These are phyloP conservation scores for Amauroascus niger DNA, from an alignment of 2,329 filamentous ascomycete genomes.

Conservation along the genomic window DNA sequence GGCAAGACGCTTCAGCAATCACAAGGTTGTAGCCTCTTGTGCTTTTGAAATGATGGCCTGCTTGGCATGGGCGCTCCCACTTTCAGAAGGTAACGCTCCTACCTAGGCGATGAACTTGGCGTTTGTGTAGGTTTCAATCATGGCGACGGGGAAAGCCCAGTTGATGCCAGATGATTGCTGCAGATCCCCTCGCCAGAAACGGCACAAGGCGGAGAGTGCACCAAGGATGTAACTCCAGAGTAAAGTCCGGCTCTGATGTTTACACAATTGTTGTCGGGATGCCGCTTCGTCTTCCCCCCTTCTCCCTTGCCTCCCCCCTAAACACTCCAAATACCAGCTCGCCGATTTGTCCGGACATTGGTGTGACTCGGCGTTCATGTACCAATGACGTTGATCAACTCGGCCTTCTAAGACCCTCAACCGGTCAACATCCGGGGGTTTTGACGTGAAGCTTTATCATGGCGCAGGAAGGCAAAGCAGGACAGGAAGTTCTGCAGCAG, in stretches of 20 bases:
- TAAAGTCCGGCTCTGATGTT: not conserved
- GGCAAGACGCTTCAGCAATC: not conserved
- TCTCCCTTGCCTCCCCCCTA: no score
- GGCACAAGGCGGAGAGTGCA: not conserved
- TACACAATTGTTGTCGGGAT: not conserved
- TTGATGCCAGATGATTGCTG: not conserved
- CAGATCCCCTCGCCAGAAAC: not conserved
- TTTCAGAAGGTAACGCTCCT: not conserved
- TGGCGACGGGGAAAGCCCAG: not conserved
- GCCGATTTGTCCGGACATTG: no score
- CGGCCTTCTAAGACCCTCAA: no score
- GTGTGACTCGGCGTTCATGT: no score
- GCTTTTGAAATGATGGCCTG: not conserved
- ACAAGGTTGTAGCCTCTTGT: not conserved
- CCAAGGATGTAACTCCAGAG: not conserved
- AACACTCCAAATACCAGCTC: no score
- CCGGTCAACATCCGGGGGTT: no score
- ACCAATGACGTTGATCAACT: no score
- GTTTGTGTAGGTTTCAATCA: not conserved
- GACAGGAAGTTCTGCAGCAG: no score
- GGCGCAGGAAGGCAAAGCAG: no score
- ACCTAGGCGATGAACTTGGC: not conserved
- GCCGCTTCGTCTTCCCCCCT: no score
- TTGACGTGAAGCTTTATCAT: no score
- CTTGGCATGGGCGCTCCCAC: not conserved